Conservation (phyloP, 768 basidiomycete species). For the Trametes punicea region DNA sequence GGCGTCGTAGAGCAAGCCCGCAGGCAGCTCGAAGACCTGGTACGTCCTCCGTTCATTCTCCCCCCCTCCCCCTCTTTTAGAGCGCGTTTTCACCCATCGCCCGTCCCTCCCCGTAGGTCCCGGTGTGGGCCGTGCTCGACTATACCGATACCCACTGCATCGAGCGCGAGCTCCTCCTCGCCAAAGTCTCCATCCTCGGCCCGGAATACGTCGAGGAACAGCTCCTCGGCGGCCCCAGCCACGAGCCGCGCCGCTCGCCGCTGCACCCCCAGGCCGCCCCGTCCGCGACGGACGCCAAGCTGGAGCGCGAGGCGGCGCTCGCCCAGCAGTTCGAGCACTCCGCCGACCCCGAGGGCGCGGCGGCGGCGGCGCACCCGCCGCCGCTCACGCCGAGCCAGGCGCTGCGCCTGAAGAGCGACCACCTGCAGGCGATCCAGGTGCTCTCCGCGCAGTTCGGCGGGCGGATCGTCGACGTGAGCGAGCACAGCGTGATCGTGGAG, state of each 20-base stretch:
- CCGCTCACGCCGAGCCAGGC: constrained; percentile 67
- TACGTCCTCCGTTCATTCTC: constrained; percentile 38
- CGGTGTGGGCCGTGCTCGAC: constrained; percentile 98
- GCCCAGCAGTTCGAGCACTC: constrained; percentile 77
- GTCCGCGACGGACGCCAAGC: constrained; percentile 41
- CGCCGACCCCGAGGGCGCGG: constrained; percentile 31
- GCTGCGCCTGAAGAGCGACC: constrained; percentile 83
- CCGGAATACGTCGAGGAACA: constrained; percentile 96
- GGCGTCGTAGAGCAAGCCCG: constrained; percentile 97
- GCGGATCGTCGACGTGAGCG: constrained; percentile 90
- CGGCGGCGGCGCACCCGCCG: constrained; percentile 24
- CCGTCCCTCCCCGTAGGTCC: constrained; percentile 58
- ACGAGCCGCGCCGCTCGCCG: constrained; percentile 58
- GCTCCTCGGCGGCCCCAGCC: constrained; percentile 78
- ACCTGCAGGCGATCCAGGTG: constrained; percentile 81
- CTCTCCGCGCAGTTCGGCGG: constrained; percentile 89
- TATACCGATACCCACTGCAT: constrained; percentile 93
- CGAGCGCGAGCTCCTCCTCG: constrained; percentile 89
- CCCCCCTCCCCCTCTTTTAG: not conserved
- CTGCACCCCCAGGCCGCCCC: constrained; percentile 16
- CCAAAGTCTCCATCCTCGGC: constrained; percentile 95
- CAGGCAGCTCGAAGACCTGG: constrained; percentile 93
- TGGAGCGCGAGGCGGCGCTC: constrained; percentile 66
- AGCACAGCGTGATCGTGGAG: constrained; percentile 93
- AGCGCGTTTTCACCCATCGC: not conserved